Evolutionary conservation across 192 early-diverging fungal species (phyloP).

Genomic region (Haplosporangium gracile): DNA sequence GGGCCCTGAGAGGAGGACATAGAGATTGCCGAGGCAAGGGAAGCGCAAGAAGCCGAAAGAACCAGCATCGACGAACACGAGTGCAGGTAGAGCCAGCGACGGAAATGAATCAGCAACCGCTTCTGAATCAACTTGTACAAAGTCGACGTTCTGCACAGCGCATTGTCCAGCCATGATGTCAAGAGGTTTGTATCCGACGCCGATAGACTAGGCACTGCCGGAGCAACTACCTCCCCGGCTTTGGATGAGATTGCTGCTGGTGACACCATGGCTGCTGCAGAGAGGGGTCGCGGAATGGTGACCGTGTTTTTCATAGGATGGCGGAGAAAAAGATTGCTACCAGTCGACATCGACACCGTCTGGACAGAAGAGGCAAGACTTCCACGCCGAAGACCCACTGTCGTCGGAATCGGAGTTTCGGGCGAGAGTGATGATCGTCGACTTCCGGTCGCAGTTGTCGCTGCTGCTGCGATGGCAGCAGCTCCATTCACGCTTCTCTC

Average conservation of each 20-base stretch:
- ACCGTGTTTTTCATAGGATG: neutral
- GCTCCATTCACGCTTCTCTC: conserved; percentile 30
- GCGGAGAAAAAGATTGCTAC: neutral
- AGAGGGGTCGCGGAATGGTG: neutral
- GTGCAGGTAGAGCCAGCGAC: conserved; percentile 48
- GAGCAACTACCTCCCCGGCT: neutral
- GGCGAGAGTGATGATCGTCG: conserved; percentile 21
- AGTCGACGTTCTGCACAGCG: conserved; percentile 35
- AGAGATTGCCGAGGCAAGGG: conserved; percentile 43
- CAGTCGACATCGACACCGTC: neutral
- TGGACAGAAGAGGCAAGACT: conserved; percentile 13
- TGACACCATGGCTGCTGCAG: neutral
- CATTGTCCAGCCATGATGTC: conserved; percentile 48
- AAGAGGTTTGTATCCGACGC: conserved; percentile 35
- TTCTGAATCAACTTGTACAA: conserved; percentile 47
- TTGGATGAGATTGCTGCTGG: neutral
- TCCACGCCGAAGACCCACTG: neutral
- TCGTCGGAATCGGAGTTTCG: neutral
- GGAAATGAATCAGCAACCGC: conserved; percentile 47
- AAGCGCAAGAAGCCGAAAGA: conserved; percentile 42
- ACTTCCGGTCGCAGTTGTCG: neutral
- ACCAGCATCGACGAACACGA: conserved; percentile 46
- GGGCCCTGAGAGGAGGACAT: conserved; percentile 21
- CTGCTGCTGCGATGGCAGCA: neutral
- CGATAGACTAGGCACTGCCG: conserved; percentile 15